Base-by-base conservation (phyloP, 176 grass and related monocot genomes). In the Raddia guianensis region DNA sequence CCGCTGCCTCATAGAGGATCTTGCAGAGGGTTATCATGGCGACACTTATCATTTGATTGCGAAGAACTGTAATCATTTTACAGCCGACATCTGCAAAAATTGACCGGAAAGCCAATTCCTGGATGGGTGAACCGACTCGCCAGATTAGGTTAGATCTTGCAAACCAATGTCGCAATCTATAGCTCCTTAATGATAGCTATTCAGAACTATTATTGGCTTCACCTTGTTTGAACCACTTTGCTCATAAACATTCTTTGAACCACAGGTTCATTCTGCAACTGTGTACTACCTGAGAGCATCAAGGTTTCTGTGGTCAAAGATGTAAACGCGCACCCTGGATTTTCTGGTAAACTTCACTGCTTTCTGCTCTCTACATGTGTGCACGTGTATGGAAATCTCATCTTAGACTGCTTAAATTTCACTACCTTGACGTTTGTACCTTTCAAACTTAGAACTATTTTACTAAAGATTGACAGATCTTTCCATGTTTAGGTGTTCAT, bases 11-110 rank as follows among this genome's bases (percentile, higher is more conserved):
- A 80, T 98, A 49, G 92, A 92, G 88, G 85, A 98, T 67, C 86
- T 98, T 37, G 82, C 95, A 0, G 87, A 87, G 57, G 89, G 90
- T 73, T 98, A 94, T 43, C 89, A 98, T 57, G 95, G 92, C 2
- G 90, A 94, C 73, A 92, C 86, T 5, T 98, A 98, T 48, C 87
- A 98, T 90, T 75, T 98, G 57, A 92, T 94, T 54, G 32, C 54
- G 16, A 98, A 94, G 77, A 98, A 98, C 54, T 98, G 95, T 62
- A 98, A 98, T 72, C 88, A 98, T 86, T 98, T 98, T 51, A 98
- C 95, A 0, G 85, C 89, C 63, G 92, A 98, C 45, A 68, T 89
- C 52, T 92, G 90, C 78, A 80, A 68, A 87, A 60, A 43, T 82
- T 94, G 56, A 92, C 83, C 0, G 86, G 92, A 49, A 92, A 90